Evolutionary conservation across 2,329 filamentous ascomycete genomes (phyloP).

Genomic region (Fusarium guadeloupense): DNA sequence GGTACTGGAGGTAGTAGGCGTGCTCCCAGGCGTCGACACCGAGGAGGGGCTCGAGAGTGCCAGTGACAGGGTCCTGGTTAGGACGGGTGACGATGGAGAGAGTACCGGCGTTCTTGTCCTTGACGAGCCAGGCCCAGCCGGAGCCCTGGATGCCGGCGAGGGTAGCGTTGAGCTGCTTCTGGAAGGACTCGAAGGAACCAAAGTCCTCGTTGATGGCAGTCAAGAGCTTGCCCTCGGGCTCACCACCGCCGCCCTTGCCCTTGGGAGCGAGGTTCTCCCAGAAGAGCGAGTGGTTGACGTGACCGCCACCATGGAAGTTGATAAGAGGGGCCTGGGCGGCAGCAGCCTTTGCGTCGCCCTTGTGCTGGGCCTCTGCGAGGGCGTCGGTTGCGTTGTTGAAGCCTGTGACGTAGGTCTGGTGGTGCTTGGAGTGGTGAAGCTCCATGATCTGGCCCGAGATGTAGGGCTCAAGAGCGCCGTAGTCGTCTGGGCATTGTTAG

Average conservation of each 20-base stretch:
- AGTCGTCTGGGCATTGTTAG: conserved; percentile 76
- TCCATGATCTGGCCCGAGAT: conserved; percentile 96
- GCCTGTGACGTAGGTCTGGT: conserved; percentile 91
- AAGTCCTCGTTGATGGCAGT: conserved; percentile 72
- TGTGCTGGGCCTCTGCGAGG: conserved; percentile 69
- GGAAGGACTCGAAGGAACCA: conserved; percentile 71
- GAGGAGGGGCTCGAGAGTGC: conserved; percentile 81
- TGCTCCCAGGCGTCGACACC: conserved; percentile 97
- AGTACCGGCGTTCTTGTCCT: conserved; percentile 70
- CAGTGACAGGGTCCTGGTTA: conserved; percentile 91
- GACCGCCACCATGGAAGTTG: conserved; percentile 85
- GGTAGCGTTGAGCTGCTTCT: conserved; percentile 72
- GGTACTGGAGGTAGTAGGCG: conserved; percentile 94
- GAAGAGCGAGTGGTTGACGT: conserved; percentile 88
- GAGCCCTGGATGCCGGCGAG: conserved; percentile 83
- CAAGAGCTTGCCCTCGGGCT: conserved; percentile 69
- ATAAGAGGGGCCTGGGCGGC: conserved; percentile 64
- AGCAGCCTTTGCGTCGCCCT: conserved; percentile 65
- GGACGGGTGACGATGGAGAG: conserved; percentile 75
- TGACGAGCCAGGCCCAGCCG: conserved; percentile 91
- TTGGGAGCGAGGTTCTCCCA: conserved; percentile 83
- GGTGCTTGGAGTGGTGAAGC: conserved; percentile 93
- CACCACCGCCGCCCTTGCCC: conserved; percentile 68
- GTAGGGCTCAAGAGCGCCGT: conserved; percentile 86
- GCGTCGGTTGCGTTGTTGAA: conserved; percentile 84